Evolutionary conservation across 1,284 basidiomycete species (phyloP).

Genomic region (Fomitopsis betulina): DNA sequence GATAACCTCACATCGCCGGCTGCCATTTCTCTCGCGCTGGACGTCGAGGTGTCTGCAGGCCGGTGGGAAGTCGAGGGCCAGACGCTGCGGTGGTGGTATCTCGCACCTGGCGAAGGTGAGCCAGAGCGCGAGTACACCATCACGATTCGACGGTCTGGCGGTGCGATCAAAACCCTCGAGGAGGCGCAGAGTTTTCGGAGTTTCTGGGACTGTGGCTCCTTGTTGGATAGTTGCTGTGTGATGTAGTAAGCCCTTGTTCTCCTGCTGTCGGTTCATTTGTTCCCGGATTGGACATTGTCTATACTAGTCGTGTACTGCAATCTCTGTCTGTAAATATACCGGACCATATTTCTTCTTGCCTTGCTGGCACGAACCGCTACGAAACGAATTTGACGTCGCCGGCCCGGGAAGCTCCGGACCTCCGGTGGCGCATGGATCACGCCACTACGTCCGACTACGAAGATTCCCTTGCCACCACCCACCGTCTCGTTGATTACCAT

Average conservation of each 20-base stretch:
- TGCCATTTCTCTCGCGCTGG: conserved; percentile 31
- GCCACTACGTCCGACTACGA: too few relatives aligned
- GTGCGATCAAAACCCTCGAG: conserved; percentile 44
- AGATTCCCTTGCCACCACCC: too few relatives aligned
- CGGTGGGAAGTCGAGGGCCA: conserved; percentile 67
- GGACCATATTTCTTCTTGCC: too few relatives aligned
- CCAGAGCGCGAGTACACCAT: conserved; percentile 56
- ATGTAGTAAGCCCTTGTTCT: conserved; percentile 10
- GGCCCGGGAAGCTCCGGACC: too few relatives aligned
- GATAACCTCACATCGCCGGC: conserved; percentile 7
- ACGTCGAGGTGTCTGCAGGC: conserved; percentile 61
- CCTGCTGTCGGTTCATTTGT: neutral
- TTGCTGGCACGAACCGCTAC: too few relatives aligned
- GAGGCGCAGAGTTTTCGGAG: neutral
- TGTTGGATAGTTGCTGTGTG: conserved; percentile 11
- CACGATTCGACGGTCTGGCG: conserved; percentile 58
- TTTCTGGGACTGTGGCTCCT: conserved; percentile 7
- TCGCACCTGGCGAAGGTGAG: conserved; percentile 48
- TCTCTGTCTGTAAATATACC: too few relatives aligned
- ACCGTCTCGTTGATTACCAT: too few relatives aligned
- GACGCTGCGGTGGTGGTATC: conserved; percentile 84
- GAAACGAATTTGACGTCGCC: too few relatives aligned
- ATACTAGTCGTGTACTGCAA: too few relatives aligned
- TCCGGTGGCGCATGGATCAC: too few relatives aligned
- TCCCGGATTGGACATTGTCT: too few relatives aligned